These are phyloP conservation scores for Cutaneotrichosporon sp. DNA, from an alignment of 1,284 basidiomycete genomes.

Conservation along the genomic window DNA sequence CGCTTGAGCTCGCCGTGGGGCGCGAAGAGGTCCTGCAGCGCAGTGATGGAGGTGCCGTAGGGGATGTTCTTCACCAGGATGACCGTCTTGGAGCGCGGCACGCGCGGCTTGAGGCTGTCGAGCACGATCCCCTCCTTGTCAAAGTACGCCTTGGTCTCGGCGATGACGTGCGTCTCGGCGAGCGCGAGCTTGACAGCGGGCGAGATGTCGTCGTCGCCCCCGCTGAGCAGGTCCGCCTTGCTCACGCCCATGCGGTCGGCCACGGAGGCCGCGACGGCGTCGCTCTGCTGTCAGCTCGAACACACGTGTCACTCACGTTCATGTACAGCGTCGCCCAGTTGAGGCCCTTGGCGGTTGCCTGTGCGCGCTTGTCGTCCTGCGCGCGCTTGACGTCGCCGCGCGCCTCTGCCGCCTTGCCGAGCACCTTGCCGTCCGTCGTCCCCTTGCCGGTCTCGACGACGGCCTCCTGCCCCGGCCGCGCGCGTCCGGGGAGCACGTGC, in stretches of 20 bases:
- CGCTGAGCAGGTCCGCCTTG: conserved; percentile 76
- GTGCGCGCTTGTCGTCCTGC: conserved; percentile 66
- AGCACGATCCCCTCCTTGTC: conserved; percentile 62
- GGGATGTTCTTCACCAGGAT: conserved; percentile 98
- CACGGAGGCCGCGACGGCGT: conserved; percentile 81
- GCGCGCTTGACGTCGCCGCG: conserved; percentile 69
- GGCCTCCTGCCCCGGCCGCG: conserved; percentile 63
- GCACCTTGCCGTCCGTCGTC: conserved; percentile 42
- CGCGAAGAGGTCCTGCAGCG: conserved; percentile 77
- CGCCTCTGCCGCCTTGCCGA: conserved; percentile 56
- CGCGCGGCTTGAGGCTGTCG: conserved; percentile 56
- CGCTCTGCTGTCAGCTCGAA: conserved; percentile 61
- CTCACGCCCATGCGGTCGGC: conserved; percentile 77
- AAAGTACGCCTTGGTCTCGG: conserved; percentile 89
- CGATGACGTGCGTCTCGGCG: conserved; percentile 93
- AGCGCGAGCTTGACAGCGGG: conserved; percentile 88
- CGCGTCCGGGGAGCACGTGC: conserved; percentile 75
- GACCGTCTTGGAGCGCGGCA: conserved; percentile 70
- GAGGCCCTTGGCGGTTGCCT: conserved; percentile 76
- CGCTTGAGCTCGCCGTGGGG: conserved; percentile 73
- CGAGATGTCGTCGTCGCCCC: conserved; percentile 58
- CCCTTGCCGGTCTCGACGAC: conserved; percentile 53
- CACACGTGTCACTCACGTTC: conserved; percentile 67
- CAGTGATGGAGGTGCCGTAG: conserved; percentile 75
- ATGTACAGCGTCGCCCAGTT: conserved; percentile 97